Conservation (phyloP, 192 early-diverging fungal species). For the Coemansia nantahalensis region DNA sequence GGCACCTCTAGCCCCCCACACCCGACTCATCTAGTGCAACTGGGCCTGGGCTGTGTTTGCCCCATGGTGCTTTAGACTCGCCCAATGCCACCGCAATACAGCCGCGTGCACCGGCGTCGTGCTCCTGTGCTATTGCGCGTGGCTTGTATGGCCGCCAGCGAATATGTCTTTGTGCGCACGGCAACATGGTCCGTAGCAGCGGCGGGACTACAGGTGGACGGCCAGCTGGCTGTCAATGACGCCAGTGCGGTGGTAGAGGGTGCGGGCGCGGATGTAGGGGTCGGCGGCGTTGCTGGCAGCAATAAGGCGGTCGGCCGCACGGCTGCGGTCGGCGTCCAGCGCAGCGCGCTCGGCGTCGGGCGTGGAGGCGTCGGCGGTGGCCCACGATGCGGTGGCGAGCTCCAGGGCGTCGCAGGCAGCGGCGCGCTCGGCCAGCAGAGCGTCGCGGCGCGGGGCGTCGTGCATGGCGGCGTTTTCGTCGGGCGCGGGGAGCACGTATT, state of each 20-base stretch:
- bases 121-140: too few species aligned
- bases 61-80: too few species aligned
- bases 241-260: conserved; percentile 54
- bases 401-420: conserved; percentile 50
- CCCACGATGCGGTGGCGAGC: conserved; percentile 51
- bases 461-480: conserved; percentile 56
- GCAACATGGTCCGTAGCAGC: background rate
- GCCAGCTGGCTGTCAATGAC: conserved; percentile 27
- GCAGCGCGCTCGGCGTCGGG: conserved; percentile 6
- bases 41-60: too few species aligned
- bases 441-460: conserved; percentile 43
- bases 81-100: too few species aligned
- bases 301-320: conserved; percentile 40
- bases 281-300: conserved; percentile 52
- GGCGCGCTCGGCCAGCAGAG: conserved; percentile 27
- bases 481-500: conserved; percentile 48
- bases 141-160: too few species aligned
- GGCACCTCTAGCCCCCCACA: too few species aligned
- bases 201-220: conserved; percentile 12
- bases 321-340: conserved; percentile 32
- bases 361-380: conserved; percentile 11
- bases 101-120: too few species aligned
- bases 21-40: too few species aligned
- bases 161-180: too few species aligned
- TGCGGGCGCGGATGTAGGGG: conserved; percentile 52